phyloP scores from a whole-genome alignment of 805 yeast genomes.

The Candida insectorum region DNA sequence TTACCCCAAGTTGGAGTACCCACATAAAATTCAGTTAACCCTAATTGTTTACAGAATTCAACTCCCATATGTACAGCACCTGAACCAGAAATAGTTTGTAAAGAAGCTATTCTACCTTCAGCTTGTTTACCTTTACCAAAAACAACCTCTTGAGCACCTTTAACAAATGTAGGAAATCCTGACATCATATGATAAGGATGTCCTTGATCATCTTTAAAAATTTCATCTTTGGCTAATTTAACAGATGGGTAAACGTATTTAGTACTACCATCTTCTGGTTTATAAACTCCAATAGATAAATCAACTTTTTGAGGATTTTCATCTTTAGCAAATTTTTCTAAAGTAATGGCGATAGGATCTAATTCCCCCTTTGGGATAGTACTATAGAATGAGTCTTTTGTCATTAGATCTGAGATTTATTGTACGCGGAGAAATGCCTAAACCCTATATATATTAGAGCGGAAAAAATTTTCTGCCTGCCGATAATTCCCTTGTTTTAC shows the following conservation, averaged over 20 bases:
- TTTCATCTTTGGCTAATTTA: constrained; percentile 28
- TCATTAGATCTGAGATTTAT: constrained; percentile 11
- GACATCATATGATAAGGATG: constrained; percentile 43
- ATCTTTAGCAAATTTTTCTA: constrained; percentile 21
- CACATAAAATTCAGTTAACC: constrained; percentile 25
- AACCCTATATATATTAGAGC: constrained; percentile 3
- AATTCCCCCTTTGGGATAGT: constrained; percentile 15
- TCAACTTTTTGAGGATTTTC: constrained; percentile 32
- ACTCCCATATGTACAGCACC: constrained; percentile 40
- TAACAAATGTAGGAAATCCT: constrained; percentile 37
- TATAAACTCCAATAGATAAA: constrained; percentile 45
- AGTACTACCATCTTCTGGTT: constrained; percentile 34
- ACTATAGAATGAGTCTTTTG: constrained; percentile 8
- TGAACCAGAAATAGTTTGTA: constrained; percentile 42
- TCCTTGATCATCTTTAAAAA: constrained; percentile 36
- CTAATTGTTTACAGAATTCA: constrained; percentile 21
- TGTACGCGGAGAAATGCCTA: neutral
- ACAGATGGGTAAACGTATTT: constrained; percentile 37
- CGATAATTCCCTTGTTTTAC: constrained; percentile 2
- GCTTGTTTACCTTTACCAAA: constrained; percentile 27
- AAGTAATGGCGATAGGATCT: constrained; percentile 27
- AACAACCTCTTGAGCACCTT: constrained; percentile 31
- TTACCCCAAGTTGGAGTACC: constrained; percentile 42
- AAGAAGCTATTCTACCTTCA: constrained; percentile 27
- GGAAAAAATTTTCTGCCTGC: constrained; percentile 4